Conservation (phyloP, 2,329 filamentous ascomycete species). For the Fusarium annulatum region DNA sequence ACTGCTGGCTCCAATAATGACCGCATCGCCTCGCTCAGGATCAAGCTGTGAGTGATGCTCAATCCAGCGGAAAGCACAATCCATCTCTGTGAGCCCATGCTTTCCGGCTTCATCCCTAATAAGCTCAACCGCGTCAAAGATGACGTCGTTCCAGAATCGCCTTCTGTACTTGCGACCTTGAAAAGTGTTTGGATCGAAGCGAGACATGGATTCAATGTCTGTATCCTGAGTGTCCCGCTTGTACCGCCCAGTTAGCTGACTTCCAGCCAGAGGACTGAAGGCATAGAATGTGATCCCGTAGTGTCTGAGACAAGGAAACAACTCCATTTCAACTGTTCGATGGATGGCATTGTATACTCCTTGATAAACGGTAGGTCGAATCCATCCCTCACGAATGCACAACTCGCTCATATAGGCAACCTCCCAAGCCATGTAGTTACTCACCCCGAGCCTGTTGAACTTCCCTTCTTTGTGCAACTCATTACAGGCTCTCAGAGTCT, state of each 20-base stretch:
- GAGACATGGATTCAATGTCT: conserved; percentile 31
- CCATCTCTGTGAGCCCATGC: conserved; percentile 72
- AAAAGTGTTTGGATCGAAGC: conserved; percentile 37
- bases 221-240: conserved; percentile 42
- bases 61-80: conserved; percentile 75
- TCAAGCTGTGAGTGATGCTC: conserved; percentile 68
- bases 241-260: conserved; percentile 73
- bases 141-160: conserved; percentile 70
- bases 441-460: conserved; percentile 77
- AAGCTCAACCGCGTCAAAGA: conserved; percentile 67
- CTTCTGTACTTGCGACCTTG: conserved; percentile 17
- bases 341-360: conserved; percentile 68
- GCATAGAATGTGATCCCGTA: conserved; percentile 76
- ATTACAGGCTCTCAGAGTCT: conserved; percentile 75
- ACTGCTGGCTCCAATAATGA: conserved; percentile 64
- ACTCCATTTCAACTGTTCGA: conserved; percentile 72
- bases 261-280: conserved; percentile 79
- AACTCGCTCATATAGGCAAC: conserved; percentile 79
- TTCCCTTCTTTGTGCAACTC: conserved; percentile 77
- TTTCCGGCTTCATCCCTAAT: conserved; percentile 72
- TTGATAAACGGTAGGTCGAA: conserved; percentile 78
- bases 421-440: conserved; percentile 81
- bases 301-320: conserved; percentile 72
- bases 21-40: conserved; percentile 54
- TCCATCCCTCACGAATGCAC: conserved; percentile 75